Base-by-base conservation (phyloP, 805 yeast species). In the Metschnikowia kofuensis region DNA sequence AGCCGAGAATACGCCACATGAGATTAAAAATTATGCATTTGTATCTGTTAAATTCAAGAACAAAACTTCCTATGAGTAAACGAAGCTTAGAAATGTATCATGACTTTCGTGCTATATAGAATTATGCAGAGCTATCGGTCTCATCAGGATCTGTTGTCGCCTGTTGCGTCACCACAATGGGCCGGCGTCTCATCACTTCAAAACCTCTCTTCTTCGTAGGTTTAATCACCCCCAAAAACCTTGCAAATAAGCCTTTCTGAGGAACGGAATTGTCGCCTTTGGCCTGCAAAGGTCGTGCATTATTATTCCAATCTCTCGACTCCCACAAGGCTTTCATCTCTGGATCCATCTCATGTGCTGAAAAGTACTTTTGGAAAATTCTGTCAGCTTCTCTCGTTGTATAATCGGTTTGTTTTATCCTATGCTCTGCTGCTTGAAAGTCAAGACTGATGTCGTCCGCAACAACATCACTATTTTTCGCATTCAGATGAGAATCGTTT, bases 351-450 rank as follows among this genome's bases (percentile, higher is more conserved):
- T 66, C 66, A 16, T 66, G 66, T 47, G 75, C 66, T 15, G 60
- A 58, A 40, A 69, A 66, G 52, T 65, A 71, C 41, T 72, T 72
- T 38, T 70, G 66, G 56, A 68, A 77, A 49, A 80, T 79, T 31
- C 72, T 55, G 59, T 83, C 88, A 1, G 80, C 83, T 58, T 83
- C 88, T 50, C 88, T 67, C 1, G 77, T 76, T 0, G 84, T 76
- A 61, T 82, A 82, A 59, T 83, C 84, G 10, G 65, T 74, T 15
- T 55, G 48, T 32, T 53, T 58, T 40, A 57, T 58, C 38, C 59
- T 40, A 36, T 45, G 35, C 45, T 55, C 48, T 16, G 45, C 38
- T 29, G 47, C 40, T 44, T 44, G 37, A n/a, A 26, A 35, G 14
- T 34, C 39, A 11, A 39, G 32, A 14, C 27, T 38, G 2, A 44